Percentiles rank a stretch among this genome's conserved stretches.
These are phyloP conservation scores for Termitomyces sp. DNA, from an alignment of 1,284 basidiomycete genomes.

Conservation along the genomic window DNA sequence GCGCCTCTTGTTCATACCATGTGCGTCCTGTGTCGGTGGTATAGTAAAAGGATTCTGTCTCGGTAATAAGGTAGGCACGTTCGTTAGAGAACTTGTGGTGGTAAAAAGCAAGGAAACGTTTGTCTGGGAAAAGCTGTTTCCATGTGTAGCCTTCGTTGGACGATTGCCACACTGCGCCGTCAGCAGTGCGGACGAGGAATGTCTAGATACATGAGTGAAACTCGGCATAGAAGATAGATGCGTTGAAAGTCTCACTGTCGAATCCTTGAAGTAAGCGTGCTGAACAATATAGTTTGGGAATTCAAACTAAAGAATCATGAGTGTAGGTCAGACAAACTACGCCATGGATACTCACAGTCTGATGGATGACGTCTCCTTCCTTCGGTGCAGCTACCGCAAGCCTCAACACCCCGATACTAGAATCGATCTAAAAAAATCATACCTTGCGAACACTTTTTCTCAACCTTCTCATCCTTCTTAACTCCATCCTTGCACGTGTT, in stretches of 20 bases:
- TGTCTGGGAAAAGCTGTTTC: constrained; percentile 57
- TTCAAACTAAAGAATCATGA: constrained; percentile 44
- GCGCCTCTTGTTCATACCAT: constrained; percentile 65
- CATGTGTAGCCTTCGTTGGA: constrained; percentile 93
- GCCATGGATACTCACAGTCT: constrained; percentile 43
- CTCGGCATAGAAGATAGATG: not conserved
- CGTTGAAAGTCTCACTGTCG: constrained; percentile 40
- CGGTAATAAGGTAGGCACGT: constrained; percentile 88
- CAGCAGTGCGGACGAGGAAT: constrained; percentile 76
- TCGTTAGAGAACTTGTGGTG: constrained; percentile 78
- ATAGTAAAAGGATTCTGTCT: constrained; percentile 60
- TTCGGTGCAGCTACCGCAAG: constrained; percentile 55
- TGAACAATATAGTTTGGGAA: constrained; percentile 73
- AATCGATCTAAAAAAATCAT: constrained; percentile 2
- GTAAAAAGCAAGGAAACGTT: constrained; percentile 78
- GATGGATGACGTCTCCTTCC: constrained; percentile 69
- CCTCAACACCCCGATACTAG: not conserved
- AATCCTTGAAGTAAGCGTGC: constrained; percentile 81
- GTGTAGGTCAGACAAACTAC: not conserved
- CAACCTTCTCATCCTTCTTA: constrained; percentile 65
- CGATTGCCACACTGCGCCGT: constrained; percentile 87
- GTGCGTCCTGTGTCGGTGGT: constrained; percentile 78
- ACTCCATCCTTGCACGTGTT: constrained; percentile 76
- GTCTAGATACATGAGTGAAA: constrained; percentile 41
- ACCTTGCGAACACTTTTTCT: constrained; percentile 77